Evolutionary conservation across 139 green algal species (phyloP).

Genomic region (Tetradesmus obliquus): DNA sequence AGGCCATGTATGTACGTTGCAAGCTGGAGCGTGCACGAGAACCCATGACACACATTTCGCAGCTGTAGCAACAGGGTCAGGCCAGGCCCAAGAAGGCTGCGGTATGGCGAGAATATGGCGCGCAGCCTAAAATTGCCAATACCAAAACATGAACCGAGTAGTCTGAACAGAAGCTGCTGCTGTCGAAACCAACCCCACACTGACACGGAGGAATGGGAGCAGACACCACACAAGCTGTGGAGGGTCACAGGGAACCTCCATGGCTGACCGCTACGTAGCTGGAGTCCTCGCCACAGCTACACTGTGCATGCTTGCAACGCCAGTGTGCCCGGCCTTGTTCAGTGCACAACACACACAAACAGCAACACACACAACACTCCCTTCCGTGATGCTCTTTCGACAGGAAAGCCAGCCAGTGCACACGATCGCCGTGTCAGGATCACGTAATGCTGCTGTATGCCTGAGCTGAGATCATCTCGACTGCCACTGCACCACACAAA

Average conservation of each 20-base stretch:
- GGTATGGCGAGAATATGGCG: not conserved
- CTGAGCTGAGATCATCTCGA: not conserved
- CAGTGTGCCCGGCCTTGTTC: not conserved
- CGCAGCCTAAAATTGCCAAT: slow-evolving; percentile 34
- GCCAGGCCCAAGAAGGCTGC: not conserved
- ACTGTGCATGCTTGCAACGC: not conserved
- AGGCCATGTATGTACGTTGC: too few relatives aligned
- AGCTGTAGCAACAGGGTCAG: not conserved
- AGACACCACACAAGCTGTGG: not conserved
- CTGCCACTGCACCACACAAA: not conserved
- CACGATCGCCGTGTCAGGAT: not conserved
- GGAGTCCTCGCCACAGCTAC: not conserved
- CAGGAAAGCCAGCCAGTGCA: too few relatives aligned
- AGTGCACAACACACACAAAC: not conserved
- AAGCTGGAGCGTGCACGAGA: not conserved
- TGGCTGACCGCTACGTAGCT: not conserved
- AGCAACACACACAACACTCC: not conserved
- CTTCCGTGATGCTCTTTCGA: too few relatives aligned
- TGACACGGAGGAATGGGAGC: not conserved
- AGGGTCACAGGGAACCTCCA: not conserved
- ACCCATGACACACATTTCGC: not conserved
- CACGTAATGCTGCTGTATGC: not conserved
- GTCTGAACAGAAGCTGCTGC: not conserved
- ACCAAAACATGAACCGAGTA: not conserved
- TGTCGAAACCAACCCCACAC: not conserved